phyloP scores from a whole-genome alignment of 768 basidiomycete genomes.

The Paxillus rubicundulus region DNA sequence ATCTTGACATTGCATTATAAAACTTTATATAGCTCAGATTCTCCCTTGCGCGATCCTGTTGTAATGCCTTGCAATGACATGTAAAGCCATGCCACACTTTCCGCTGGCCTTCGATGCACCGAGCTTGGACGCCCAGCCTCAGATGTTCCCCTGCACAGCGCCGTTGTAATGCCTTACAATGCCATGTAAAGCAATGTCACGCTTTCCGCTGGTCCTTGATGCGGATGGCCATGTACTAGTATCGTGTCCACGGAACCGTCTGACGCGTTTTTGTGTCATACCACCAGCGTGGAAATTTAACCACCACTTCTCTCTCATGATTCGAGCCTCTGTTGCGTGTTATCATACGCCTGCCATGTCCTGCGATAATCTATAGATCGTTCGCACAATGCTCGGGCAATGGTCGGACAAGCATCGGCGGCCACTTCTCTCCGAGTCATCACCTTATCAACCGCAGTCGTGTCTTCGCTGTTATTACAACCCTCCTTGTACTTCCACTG shows the following conservation, averaged over 20 bases:
- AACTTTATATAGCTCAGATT: too few species aligned
- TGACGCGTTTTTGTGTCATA: conserved; percentile 1
- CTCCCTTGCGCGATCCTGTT: too few species aligned
- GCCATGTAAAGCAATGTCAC: too few species aligned
- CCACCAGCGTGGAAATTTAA: conserved; percentile 6
- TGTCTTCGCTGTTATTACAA: background rate
- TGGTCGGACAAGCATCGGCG: conserved; percentile 5
- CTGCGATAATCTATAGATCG: conserved; percentile 1
- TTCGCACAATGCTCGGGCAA: conserved; percentile 9
- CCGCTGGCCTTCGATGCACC: too few species aligned
- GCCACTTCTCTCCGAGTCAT: conserved; percentile 6
- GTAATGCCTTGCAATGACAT: too few species aligned
- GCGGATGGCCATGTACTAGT: too few species aligned
- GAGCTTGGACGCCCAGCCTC: too few species aligned
- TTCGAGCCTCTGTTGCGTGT: background rate
- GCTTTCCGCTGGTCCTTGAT: too few species aligned
- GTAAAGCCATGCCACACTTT: too few species aligned
- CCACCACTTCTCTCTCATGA: conserved; percentile 2
- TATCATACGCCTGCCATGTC: background rate
- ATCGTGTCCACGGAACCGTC: background rate
- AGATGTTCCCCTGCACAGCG: too few species aligned
- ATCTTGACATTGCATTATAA: too few species aligned
- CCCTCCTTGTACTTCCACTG: conserved; percentile 2
- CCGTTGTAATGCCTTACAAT: too few species aligned
- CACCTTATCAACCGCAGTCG: conserved; percentile 1